These are phyloP conservation scores for Phyllostachys edulis DNA, from an alignment of 176 grass and related monocot genomes.

Conservation along the genomic window DNA sequence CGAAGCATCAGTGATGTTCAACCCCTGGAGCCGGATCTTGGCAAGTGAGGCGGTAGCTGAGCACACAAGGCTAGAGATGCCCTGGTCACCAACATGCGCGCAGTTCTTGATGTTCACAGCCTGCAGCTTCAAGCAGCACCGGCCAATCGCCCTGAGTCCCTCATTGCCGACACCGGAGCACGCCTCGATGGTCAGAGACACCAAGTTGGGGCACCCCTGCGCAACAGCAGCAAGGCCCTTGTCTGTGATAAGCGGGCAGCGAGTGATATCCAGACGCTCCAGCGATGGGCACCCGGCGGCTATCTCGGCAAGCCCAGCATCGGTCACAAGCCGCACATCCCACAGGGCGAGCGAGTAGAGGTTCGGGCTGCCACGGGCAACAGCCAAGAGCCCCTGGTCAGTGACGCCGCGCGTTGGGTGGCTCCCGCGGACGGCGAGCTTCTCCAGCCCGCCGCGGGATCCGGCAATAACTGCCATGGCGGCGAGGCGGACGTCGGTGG, in stretches of 20 bases:
- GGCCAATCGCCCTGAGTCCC: slow-evolving; percentile 60
- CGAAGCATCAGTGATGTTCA: slow-evolving; percentile 82
- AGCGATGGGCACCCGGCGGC: slow-evolving; percentile 66
- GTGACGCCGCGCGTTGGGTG: slow-evolving; percentile 66
- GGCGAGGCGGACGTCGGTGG: slow-evolving; percentile 74
- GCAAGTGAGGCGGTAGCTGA: slow-evolving; percentile 56
- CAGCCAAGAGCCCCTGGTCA: slow-evolving; percentile 62
- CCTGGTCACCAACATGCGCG: slow-evolving; percentile 53
- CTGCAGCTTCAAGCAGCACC: slow-evolving; percentile 56
- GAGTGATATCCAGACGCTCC: slow-evolving; percentile 70
- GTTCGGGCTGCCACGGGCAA: slow-evolving; percentile 58
- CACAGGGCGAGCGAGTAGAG: slow-evolving; percentile 70
- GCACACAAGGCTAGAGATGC: slow-evolving; percentile 70
- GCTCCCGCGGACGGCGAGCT: slow-evolving; percentile 73
- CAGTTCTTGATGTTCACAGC: slow-evolving; percentile 83
- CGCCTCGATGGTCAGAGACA: slow-evolving; percentile 58
- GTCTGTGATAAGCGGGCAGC: slow-evolving; percentile 72
- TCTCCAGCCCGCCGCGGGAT: slow-evolving; percentile 60
- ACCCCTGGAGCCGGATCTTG: slow-evolving; percentile 68
- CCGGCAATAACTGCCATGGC: slow-evolving; percentile 62
- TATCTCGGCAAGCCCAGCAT: slow-evolving; percentile 64
- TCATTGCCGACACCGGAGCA: slow-evolving; percentile 61
- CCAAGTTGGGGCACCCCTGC: slow-evolving; percentile 71
- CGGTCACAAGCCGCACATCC: slow-evolving; percentile 60
- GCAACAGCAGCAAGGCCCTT: slow-evolving; percentile 68